phyloP scores from a whole-genome alignment of 1,284 basidiomycete genomes.

The Puccinia triticina region DNA sequence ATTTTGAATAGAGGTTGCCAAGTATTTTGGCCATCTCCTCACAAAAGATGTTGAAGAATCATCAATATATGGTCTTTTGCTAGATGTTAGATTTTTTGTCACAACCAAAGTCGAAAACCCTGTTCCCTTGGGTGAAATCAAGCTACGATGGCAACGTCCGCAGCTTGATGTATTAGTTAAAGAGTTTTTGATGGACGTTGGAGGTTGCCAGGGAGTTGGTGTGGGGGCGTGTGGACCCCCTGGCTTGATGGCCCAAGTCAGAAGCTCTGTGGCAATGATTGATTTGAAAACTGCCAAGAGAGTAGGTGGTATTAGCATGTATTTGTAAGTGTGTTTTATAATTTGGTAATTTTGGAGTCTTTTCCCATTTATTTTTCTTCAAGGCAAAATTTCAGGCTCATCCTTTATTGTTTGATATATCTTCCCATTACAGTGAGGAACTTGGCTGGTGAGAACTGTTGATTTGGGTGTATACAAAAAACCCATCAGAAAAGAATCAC shows the following conservation, averaged over 20 bases:
- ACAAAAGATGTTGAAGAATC: constrained; percentile 3
- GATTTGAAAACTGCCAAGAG: constrained; percentile 22
- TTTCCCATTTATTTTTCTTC: background rate
- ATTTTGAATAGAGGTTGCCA: constrained; percentile 33
- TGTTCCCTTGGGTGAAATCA: constrained; percentile 7
- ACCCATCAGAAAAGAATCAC: too few species aligned
- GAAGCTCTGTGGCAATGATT: constrained; percentile 37
- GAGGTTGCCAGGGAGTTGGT: constrained; percentile 28
- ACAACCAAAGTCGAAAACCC: constrained; percentile 33
- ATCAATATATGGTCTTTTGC: constrained; percentile 6
- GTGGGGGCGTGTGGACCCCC: constrained; percentile 41
- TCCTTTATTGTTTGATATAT: background rate
- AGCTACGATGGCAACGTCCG: constrained; percentile 41
- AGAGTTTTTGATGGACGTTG: constrained; percentile 42
- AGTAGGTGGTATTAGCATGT: constrained; percentile 38
- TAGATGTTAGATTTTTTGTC: constrained; percentile 45
- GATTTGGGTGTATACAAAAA: background rate
- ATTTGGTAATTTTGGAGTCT: background rate
- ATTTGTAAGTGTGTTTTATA: constrained; percentile 33
- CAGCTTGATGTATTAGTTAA: constrained; percentile 16
- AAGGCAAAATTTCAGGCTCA: background rate
- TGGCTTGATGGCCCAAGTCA: constrained; percentile 34
- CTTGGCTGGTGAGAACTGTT: constrained; percentile 4
- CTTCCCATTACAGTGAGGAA: background rate
- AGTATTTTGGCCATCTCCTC: constrained; percentile 34